Evolutionary conservation across 2,329 filamentous ascomycete species (phyloP).

Genomic region (Penicillium sumatraense): DNA sequence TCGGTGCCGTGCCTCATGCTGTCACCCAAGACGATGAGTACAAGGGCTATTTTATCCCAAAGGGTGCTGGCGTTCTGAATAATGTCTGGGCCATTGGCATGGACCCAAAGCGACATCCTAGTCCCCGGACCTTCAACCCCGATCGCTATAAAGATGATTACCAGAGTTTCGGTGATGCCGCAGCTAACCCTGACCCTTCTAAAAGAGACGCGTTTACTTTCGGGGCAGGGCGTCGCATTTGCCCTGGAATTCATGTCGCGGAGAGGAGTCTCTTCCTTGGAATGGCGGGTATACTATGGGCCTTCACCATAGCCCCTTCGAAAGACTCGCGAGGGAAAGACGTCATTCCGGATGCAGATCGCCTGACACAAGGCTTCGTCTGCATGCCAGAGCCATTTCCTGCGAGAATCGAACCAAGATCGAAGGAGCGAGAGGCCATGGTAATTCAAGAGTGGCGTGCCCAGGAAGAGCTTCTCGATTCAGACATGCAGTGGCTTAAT

Average conservation of each 20-base stretch:
- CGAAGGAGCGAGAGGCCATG: constrained; percentile 32
- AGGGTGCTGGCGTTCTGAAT: constrained; percentile 51
- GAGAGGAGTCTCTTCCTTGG: constrained; percentile 55
- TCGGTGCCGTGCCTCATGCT: constrained; percentile 53
- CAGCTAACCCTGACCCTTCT: constrained; percentile 40
- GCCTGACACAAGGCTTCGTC: constrained; percentile 49
- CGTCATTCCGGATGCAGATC: constrained; percentile 45
- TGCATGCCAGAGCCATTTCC: constrained; percentile 49
- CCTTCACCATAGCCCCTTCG: constrained; percentile 46
- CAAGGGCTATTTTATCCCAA: constrained; percentile 55
- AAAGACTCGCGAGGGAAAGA: constrained; percentile 34
- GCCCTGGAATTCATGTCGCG: constrained; percentile 62
- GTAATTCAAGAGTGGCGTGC: constrained; percentile 16
- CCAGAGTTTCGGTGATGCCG: constrained; percentile 40
- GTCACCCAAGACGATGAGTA: constrained; percentile 55
- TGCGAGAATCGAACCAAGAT: constrained; percentile 42
- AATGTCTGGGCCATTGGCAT: constrained; percentile 53
- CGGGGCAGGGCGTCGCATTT: constrained; percentile 62
- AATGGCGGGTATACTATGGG: constrained; percentile 56
- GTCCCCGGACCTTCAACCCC: constrained; percentile 47
- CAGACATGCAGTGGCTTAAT: constrained; percentile 17
- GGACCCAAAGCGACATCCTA: constrained; percentile 45
- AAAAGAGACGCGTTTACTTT: constrained; percentile 61
- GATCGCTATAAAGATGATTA: constrained; percentile 38
- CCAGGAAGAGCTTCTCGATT: constrained; percentile 15